phyloP scores from a whole-genome alignment of 805 yeast genomes.

The Candida jianshihensis region DNA sequence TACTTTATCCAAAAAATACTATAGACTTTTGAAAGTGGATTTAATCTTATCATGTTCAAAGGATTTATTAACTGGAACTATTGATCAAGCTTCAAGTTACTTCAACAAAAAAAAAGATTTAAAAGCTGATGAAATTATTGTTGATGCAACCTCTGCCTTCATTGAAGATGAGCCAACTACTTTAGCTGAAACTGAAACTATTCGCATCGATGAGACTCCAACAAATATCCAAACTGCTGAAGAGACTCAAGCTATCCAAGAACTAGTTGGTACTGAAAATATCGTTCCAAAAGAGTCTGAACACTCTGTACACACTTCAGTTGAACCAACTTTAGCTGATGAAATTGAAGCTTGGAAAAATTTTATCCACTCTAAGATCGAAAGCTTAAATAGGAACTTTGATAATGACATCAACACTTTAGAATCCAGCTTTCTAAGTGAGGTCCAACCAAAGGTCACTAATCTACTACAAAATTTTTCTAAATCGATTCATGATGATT shows the following conservation, averaged over 20 bases:
- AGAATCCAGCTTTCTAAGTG: constrained; percentile 21
- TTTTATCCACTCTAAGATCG: constrained; percentile 30
- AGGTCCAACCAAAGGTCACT: constrained; percentile 26
- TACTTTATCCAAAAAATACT: not conserved
- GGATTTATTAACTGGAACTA: constrained; percentile 9
- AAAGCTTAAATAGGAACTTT: constrained; percentile 33
- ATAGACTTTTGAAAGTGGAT: not conserved
- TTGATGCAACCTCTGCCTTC: constrained; percentile 1
- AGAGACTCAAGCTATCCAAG: constrained; percentile 7
- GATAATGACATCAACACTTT: constrained; percentile 27
- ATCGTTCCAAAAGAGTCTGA: constrained; percentile 1
- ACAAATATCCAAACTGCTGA: constrained; percentile 8
- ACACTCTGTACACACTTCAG: constrained; percentile 10
- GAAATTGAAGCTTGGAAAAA: constrained; percentile 31
- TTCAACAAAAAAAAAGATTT: constrained; percentile 5
- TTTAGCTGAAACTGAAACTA: not conserved
- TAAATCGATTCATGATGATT: constrained; percentile 19
- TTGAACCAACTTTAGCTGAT: constrained; percentile 21
- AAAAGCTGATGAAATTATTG: not conserved
- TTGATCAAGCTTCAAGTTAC: constrained; percentile 11
- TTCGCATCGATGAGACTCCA: constrained; percentile 1
- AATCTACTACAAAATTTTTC: constrained; percentile 28
- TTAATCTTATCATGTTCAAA: constrained; percentile 6
- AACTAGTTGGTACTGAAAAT: constrained; percentile 4
- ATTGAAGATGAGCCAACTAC: not conserved